These are phyloP conservation scores for Lepidium sativum DNA, from an alignment of 345 rosid species.

Conservation along the genomic window DNA sequence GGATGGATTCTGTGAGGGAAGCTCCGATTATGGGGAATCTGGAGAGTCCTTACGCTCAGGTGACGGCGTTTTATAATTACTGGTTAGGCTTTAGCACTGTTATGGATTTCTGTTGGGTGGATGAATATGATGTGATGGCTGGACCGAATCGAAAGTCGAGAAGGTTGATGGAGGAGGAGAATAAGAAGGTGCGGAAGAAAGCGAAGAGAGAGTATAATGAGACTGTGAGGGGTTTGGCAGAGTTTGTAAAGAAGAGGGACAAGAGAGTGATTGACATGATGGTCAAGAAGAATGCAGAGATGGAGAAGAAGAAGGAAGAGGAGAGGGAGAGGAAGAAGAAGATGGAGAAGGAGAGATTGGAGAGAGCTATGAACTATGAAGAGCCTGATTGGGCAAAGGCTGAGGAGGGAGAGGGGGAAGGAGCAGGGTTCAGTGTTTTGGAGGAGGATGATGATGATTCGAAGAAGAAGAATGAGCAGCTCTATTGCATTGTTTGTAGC, in stretches of 20 bases:
- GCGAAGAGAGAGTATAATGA: conserved; percentile 78
- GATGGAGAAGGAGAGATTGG: conserved; percentile 64
- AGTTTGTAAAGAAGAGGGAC: conserved; percentile 87
- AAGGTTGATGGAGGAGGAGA: conserved; percentile 92
- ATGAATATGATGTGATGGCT: conserved; percentile 59
- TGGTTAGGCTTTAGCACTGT: conserved; percentile 80
- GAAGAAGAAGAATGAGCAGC: conserved; percentile 39
- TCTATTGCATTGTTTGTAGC: conserved; percentile 78
- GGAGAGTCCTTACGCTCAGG: conserved; percentile 65
- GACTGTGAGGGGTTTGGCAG: conserved; percentile 70
- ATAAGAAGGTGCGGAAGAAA: conserved; percentile 81
- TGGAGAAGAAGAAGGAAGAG: conserved; percentile 51
- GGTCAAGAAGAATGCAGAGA: conserved; percentile 58
- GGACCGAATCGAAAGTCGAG: conserved; percentile 68
- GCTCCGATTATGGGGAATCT: conserved; percentile 89
- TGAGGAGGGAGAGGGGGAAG: conserved; percentile 38
- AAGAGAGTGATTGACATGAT: conserved; percentile 81
- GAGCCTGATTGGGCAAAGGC: conserved; percentile 66
- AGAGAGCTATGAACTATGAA: conserved; percentile 40
- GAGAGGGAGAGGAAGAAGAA: conserved; percentile 57
- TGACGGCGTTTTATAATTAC: conserved; percentile 71
- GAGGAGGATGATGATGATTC: conserved; percentile 26
- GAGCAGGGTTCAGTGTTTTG: conserved; percentile 13
- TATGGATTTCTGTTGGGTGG: conserved; percentile 90
- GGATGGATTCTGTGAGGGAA: conserved; percentile 48